Conservation (phyloP, 805 yeast genomes). For the Kazachstania africana region DNA sequence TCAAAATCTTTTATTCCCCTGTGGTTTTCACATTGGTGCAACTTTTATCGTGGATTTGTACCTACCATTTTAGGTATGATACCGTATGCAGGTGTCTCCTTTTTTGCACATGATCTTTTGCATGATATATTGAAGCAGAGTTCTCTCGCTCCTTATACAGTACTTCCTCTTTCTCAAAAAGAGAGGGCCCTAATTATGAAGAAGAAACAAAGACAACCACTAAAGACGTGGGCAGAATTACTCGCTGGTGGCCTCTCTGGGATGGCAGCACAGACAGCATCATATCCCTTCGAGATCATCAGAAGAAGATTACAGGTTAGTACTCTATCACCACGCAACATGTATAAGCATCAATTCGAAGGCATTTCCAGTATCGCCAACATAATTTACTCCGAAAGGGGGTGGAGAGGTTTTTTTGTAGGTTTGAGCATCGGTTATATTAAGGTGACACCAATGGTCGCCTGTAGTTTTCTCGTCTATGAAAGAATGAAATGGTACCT, state of each 20-base stretch:
- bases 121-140: slow-evolving; percentile 77
- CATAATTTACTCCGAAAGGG: slow-evolving; percentile 59
- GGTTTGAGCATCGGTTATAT: slow-evolving; percentile 93
- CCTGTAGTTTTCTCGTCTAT: slow-evolving; percentile 90
- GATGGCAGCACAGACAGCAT: slow-evolving; percentile 87
- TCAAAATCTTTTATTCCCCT: slow-evolving; percentile 27
- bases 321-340: slow-evolving; percentile 54
- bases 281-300: slow-evolving; percentile 92
- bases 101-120: slow-evolving; percentile 81
- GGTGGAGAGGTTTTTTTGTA: slow-evolving; percentile 80
- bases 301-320: slow-evolving; percentile 95
- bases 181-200: slow-evolving; percentile 9
- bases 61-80: slow-evolving; percentile 94
- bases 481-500: slow-evolving; percentile 68
- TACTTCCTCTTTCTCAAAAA: slow-evolving; percentile 16
- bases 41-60: slow-evolving; percentile 87
- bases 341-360: slow-evolving; percentile 27
- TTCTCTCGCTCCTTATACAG: slow-evolving; percentile 42
- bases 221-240: slow-evolving; percentile 85
- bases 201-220: slow-evolving; percentile 41
- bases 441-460: slow-evolving; percentile 94
- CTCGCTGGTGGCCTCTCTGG: slow-evolving; percentile 96
- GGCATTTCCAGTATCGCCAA: slow-evolving; percentile 30
- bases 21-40: slow-evolving; percentile 32
- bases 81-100: slow-evolving; percentile 96